phyloP scores from a whole-genome alignment of 139 green algal species.

The Dunaliella primolecta region DNA sequence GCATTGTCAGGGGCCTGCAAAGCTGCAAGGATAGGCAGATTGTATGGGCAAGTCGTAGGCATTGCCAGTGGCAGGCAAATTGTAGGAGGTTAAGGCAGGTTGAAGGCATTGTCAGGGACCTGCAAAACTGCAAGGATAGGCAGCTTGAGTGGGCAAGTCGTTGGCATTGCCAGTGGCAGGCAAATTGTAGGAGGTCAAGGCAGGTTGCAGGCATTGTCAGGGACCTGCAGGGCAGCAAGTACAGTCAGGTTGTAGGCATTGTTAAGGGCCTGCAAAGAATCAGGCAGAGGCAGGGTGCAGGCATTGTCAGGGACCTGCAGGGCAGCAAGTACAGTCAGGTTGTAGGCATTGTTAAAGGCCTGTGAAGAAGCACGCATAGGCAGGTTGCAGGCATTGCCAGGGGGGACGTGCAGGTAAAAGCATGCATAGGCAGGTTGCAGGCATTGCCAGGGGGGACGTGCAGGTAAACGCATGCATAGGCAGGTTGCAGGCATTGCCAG shows the following conservation, averaged over 20 bases:
- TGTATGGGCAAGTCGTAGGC: no score
- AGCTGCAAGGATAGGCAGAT: not conserved
- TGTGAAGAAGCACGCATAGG: no score
- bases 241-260: no score
- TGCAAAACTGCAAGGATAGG: no score
- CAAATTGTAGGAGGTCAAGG: not conserved
- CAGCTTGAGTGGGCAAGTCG: no score
- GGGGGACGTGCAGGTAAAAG: not conserved
- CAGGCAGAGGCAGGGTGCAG: no score
- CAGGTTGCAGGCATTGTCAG: not conserved
- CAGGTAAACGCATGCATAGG: no score
- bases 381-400: not conserved
- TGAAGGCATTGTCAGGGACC: no score
- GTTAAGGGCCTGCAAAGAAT: no score
- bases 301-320: no score
- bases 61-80: not conserved
- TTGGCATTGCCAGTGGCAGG: no score
- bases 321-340: not conserved
- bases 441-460: conserved; percentile 19
- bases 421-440: not conserved
- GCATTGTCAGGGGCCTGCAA: conserved; percentile 25
- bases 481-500: not conserved
- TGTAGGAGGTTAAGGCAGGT: not conserved
- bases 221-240: no score
- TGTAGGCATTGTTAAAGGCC: conserved; percentile 24